A percentile compares a stretch with the other conserved stretches of the same genome.
These are phyloP conservation scores for Onygenales sp. DNA, from an alignment of 2,329 filamentous ascomycete species.

Conservation along the genomic window DNA sequence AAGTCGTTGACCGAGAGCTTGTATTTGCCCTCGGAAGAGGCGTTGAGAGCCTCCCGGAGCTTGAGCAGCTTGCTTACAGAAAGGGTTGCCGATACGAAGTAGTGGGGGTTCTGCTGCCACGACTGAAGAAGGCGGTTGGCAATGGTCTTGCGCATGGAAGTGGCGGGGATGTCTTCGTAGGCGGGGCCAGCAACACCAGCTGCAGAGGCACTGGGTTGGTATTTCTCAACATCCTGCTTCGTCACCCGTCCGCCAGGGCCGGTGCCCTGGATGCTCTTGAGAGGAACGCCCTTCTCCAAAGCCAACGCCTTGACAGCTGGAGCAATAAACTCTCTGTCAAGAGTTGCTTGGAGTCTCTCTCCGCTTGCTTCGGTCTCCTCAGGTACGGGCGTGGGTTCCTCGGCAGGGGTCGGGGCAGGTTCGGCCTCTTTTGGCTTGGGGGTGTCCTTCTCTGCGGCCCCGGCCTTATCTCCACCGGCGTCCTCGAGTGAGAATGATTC, in stretches of 20 bases:
- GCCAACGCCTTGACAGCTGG: conserved; percentile 72
- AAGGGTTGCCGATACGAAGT: conserved; percentile 85
- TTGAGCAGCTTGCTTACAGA: conserved; percentile 94
- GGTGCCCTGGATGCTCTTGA: conserved; percentile 74
- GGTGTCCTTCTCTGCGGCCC: conserved; percentile 54
- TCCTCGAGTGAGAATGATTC: conserved; percentile 81
- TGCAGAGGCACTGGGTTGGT: conserved; percentile 46
- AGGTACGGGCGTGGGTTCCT: conserved; percentile 38
- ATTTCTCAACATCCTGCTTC: conserved; percentile 88
- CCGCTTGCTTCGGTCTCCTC: conserved; percentile 55
- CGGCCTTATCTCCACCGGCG: conserved; percentile 71
- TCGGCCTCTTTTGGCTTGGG: conserved; percentile 42
- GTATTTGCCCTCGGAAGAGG: conserved; percentile 81
- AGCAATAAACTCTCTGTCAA: conserved; percentile 69
- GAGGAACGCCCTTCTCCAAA: conserved; percentile 69
- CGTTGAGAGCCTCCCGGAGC: conserved; percentile 88
- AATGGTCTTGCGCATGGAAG: conserved; percentile 96
- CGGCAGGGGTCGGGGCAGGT: conserved; percentile 53
- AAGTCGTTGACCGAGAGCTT: conserved; percentile 99
- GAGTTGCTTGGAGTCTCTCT: conserved; percentile 69
- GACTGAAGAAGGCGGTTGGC: conserved; percentile 84
- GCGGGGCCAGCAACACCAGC: conserved; percentile 49
- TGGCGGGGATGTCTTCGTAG: conserved; percentile 77
- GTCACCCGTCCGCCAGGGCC: conserved; percentile 81
- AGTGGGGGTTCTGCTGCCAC: conserved; percentile 90